These are phyloP conservation scores for Epichloe typhina DNA, from an alignment of 2,329 filamentous ascomycete species.

Conservation along the genomic window DNA sequence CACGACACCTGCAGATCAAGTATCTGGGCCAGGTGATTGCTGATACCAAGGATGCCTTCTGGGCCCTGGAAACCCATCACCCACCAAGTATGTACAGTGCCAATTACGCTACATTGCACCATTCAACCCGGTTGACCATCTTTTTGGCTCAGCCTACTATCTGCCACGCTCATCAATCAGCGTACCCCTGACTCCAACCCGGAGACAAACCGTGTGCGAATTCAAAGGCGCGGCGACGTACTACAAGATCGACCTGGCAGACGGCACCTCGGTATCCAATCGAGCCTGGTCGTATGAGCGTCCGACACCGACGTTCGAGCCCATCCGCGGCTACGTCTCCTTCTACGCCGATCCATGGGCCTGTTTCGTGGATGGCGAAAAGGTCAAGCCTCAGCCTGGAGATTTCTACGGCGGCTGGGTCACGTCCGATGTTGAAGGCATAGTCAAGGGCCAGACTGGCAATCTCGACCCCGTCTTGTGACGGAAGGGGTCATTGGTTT, in stretches of 20 bases:
- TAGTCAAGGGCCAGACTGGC: constrained; percentile 29
- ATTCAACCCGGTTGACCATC: neutral
- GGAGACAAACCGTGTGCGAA: constrained; percentile 38
- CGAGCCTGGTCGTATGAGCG: constrained; percentile 46
- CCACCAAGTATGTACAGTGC: constrained; percentile 36
- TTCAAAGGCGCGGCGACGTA: constrained; percentile 50
- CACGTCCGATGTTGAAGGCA: constrained; percentile 44
- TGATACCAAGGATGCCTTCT: constrained; percentile 44
- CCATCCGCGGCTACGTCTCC: constrained; percentile 41
- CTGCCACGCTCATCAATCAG: constrained; percentile 37
- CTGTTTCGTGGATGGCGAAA: constrained; percentile 48
- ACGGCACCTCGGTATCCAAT: constrained; percentile 29
- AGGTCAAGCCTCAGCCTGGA: constrained; percentile 43
- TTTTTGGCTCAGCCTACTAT: constrained; percentile 37
- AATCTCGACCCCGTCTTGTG: constrained; percentile 24
- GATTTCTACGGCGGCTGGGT: constrained; percentile 55
- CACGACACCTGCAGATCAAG: constrained; percentile 41
- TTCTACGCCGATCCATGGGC: constrained; percentile 51
- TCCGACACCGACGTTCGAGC: constrained; percentile 37
- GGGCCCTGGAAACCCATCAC: constrained; percentile 50
- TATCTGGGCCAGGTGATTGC: constrained; percentile 42
- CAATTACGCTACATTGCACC: too few relatives aligned
- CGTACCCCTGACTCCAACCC: constrained; percentile 31
- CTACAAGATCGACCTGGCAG: constrained; percentile 33
- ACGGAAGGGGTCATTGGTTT: neutral